phyloP scores from a whole-genome alignment of 2,329 filamentous ascomycete genomes.

The Talaromyces rugulosus region DNA sequence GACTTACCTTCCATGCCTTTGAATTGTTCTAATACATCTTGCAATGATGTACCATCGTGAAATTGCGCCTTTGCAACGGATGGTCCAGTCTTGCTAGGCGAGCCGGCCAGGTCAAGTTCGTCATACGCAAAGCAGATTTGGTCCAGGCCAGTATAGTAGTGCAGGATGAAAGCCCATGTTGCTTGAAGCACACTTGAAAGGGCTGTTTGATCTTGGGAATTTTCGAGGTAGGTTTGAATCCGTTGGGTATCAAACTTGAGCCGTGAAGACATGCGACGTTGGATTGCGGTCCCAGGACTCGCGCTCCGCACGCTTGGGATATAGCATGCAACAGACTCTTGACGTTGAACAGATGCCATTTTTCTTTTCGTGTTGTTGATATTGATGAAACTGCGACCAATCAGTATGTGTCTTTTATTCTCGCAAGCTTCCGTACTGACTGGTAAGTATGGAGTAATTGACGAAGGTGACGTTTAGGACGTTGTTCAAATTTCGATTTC shows the following conservation, averaged over 20 bases:
- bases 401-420: not conserved
- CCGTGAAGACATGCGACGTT: constrained; percentile 33
- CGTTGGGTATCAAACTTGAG: constrained; percentile 25
- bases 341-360: constrained; percentile 4
- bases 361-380: not conserved
- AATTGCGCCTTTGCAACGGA: constrained; percentile 25
- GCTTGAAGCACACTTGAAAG: constrained; percentile 29
- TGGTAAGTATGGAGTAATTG: not conserved
- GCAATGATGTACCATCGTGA: constrained; percentile 25
- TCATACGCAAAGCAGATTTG: constrained; percentile 47
- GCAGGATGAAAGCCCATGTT: constrained; percentile 44
- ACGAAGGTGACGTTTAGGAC: not conserved
- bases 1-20: constrained; percentile 13
- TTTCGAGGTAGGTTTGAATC: constrained; percentile 9
- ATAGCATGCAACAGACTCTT: constrained; percentile 29
- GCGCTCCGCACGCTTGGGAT: constrained; percentile 31
- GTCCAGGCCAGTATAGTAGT: constrained; percentile 43
- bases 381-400: not conserved
- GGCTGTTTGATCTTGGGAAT: not conserved
- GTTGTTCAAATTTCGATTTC: not conserved
- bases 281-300: constrained; percentile 19
- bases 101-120: constrained; percentile 21
- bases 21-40: constrained; percentile 23
- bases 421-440: not conserved
- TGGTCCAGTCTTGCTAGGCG: constrained; percentile 16